These are phyloP conservation scores for Crucihimalaya himalaica DNA, from an alignment of 345 rosid genomes.

Conservation along the genomic window DNA sequence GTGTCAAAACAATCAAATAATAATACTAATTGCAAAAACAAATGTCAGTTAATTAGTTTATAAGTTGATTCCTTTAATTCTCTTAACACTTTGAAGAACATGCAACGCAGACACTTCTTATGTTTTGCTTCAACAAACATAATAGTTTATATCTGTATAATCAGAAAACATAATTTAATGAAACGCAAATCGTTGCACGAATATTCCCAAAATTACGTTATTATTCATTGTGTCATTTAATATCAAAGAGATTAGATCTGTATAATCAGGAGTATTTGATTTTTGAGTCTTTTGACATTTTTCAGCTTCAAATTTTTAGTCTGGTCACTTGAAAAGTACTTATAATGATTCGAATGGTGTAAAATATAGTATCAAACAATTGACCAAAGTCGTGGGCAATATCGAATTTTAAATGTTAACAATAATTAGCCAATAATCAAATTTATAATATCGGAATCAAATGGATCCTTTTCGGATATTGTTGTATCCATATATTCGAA, in stretches of 20 bases:
- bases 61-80: constrained; percentile 24
- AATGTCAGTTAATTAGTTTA: constrained; percentile 26
- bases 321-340: not conserved
- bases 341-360: constrained; percentile 2
- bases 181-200: constrained; percentile 27
- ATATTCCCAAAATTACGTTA: constrained; percentile 28
- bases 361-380: constrained; percentile 9
- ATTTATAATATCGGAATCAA: constrained; percentile 23
- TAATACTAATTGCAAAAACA: constrained; percentile 21
- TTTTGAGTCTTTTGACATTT: constrained; percentile 10
- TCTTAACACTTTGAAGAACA: constrained; percentile 35
- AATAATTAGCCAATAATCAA: not conserved
- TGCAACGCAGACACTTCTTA: constrained; percentile 40
- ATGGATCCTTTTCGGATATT: constrained; percentile 11
- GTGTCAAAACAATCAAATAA: constrained; percentile 23
- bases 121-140: constrained; percentile 13
- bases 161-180: constrained; percentile 2
- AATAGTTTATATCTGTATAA: no score
- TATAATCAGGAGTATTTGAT: not conserved
- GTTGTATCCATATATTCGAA: not conserved
- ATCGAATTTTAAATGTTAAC: constrained; percentile 4
- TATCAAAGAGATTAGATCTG: constrained; percentile 6
- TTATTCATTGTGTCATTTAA: constrained; percentile 10
- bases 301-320: constrained; percentile 16
- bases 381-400: constrained; percentile 26